Evolutionary conservation across 1,139 yeast species (phyloP), one percentile per base, ranked within the genome.

Genomic region (Zygoascus sp.): DNA sequence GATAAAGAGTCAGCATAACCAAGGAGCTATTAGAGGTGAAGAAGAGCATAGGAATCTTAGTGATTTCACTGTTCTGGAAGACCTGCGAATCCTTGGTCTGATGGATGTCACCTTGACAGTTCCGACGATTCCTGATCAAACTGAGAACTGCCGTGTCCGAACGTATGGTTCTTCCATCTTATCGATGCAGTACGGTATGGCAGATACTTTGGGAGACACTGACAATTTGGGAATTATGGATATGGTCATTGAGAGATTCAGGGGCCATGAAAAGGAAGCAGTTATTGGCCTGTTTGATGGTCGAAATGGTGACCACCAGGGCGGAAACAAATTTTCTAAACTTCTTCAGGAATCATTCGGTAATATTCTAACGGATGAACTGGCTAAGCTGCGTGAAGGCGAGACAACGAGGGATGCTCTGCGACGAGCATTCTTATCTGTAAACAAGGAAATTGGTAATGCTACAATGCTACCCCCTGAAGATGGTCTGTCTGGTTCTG

Each of bases 31-130:
- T 60, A 44, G 54, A 15, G 49, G 53, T 34, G 54, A 54, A 25
- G 58, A 52, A 22, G 48, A 45, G 73, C 79, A 58, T 52, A 53
- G 59, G 13, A 80, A 80, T 55, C 72, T 86, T 52, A 94, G 92
- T 58, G 89, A 88, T 60, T 81, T 92, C 54, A 75, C 87, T 15
- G 82, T 80, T 1, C 70, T 94, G 60, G 81, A 83, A 48, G 75
- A 84, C 36, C 69, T 92, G 53, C 79, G 77, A 54, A 80, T 86
- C 5, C 70, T 92, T 43, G 97, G 98, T 1, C 74, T 92, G 51
- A 89, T 92, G 81, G 99, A 94, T 71, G 95, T 92, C 17, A 92
- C 98, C 0, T 74, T 92, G 55, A 88, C 96, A 1, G 83, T 95
- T 0, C 67, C 72, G 2, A 73, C 83, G 2, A 87, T 90, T 7